These are phyloP conservation scores for Coniosporium uncinatum DNA, from an alignment of 2,329 filamentous ascomycete species.

Conservation along the genomic window DNA sequence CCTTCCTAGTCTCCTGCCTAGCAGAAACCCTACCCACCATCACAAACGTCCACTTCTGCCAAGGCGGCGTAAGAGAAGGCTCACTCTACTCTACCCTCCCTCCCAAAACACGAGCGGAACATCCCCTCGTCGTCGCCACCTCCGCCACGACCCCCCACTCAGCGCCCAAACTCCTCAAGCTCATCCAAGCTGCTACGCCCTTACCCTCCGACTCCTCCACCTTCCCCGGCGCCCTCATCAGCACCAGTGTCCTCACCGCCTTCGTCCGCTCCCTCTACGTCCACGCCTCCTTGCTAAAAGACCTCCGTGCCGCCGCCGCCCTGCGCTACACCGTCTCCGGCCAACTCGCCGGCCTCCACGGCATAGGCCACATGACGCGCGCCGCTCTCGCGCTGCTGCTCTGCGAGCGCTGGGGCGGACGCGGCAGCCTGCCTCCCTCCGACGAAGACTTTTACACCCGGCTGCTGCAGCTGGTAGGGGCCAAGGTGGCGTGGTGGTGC, in stretches of 20 bases:
- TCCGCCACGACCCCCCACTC: constrained; percentile 37
- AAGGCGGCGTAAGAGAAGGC: constrained; percentile 83
- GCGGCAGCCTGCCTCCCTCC: constrained; percentile 45
- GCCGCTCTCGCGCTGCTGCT: constrained; percentile 66
- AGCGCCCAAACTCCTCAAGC: neutral
- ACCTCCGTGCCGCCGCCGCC: constrained; percentile 50
- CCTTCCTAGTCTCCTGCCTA: constrained; percentile 73
- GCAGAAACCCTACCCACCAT: constrained; percentile 64
- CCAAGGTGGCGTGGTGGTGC: constrained; percentile 58
- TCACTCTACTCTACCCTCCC: constrained; percentile 69
- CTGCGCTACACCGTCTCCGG: constrained; percentile 69
- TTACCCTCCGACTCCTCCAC: neutral
- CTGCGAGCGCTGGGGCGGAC: constrained; percentile 68
- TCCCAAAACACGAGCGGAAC: constrained; percentile 49
- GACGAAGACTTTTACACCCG: constrained; percentile 49
- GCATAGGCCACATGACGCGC: constrained; percentile 66
- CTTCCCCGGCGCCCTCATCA: constrained; percentile 28
- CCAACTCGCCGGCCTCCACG: constrained; percentile 61
- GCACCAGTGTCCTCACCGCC: constrained; percentile 38
- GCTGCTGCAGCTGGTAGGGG: constrained; percentile 46
- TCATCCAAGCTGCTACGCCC: neutral
- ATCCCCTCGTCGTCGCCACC: constrained; percentile 63
- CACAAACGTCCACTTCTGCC: constrained; percentile 74
- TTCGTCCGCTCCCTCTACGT: constrained; percentile 54
- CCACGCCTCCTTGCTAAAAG: constrained; percentile 37